phyloP scores from a whole-genome alignment of 1,284 basidiomycete species.

The Leccinum laetum region DNA sequence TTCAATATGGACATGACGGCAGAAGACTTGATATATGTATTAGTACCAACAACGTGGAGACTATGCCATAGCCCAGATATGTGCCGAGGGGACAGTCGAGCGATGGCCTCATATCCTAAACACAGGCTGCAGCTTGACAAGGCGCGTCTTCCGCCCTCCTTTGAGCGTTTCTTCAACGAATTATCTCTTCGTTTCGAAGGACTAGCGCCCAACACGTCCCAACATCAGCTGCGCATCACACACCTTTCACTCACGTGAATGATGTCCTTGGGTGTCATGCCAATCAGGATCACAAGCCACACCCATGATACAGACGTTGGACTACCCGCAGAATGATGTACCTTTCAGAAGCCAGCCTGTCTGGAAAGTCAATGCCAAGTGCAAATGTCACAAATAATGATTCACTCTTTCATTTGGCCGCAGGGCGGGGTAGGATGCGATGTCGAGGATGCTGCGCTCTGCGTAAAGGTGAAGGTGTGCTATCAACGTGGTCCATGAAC shows the following conservation, averaged over 20 bases:
- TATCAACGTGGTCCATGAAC: conserved; percentile 53
- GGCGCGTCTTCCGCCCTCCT: conserved; percentile 25
- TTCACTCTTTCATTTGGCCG: conserved; percentile 70
- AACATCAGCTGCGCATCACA: not conserved
- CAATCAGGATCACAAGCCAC: conserved; percentile 4
- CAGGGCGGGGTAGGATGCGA: conserved; percentile 51
- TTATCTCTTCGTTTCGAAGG: conserved; percentile 59
- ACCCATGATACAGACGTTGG: conserved; percentile 46
- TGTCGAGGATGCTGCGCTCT: conserved; percentile 49
- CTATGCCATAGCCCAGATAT: not conserved
- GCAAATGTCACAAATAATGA: conserved; percentile 58
- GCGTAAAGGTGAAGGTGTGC: conserved; percentile 47
- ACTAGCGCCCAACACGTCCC: conserved; percentile 45
- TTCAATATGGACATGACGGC: conserved; percentile 7
- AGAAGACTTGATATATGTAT: conserved; percentile 17
- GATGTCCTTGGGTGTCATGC: conserved; percentile 48
- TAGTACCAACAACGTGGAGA: conserved; percentile 12
- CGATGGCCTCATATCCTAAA: not conserved
- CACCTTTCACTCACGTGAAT: conserved; percentile 69
- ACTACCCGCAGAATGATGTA: conserved; percentile 62
- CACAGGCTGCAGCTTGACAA: conserved; percentile 16
- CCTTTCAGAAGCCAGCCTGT: conserved; percentile 48
- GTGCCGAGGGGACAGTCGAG: conserved; percentile 3
- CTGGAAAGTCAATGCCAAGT: conserved; percentile 59
- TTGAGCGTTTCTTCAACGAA: conserved; percentile 39